Conservation (phyloP, 2,329 filamentous ascomycete genomes). For the Ambrosiella xylebori region DNA sequence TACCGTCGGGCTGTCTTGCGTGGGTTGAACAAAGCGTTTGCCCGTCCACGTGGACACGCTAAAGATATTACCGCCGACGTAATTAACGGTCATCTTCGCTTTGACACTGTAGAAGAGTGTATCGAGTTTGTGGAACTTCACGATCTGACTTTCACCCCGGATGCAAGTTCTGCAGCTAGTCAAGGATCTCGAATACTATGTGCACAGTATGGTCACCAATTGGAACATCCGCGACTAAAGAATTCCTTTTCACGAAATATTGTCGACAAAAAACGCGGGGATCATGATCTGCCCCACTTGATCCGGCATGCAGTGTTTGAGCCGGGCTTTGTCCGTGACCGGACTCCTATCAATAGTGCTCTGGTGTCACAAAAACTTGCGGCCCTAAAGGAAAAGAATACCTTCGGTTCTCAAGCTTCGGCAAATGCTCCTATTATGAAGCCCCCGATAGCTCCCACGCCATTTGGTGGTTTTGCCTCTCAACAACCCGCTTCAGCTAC, state of each 20-base stretch:
- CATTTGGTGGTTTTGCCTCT: background rate
- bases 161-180: conserved; percentile 21
- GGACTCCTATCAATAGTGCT: background rate
- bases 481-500: background rate
- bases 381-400: background rate
- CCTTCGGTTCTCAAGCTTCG: background rate
- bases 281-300: conserved; percentile 32
- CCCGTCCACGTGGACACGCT: conserved; percentile 37
- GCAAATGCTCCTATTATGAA: background rate
- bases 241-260: conserved; percentile 39
- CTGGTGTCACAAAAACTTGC: background rate
- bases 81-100: conserved; percentile 42
- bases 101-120: conserved; percentile 51
- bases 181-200: conserved; percentile 16
- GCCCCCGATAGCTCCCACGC: background rate
- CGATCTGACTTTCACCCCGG: conserved; percentile 31
- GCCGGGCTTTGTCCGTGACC: conserved; percentile 15
- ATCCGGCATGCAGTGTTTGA: conserved; percentile 39
- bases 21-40: conserved; percentile 36
- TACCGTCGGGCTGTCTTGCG: conserved; percentile 41
- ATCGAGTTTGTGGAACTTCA: conserved; percentile 45
- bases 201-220: conserved; percentile 23
- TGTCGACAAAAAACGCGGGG: conserved; percentile 43
- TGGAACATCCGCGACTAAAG: conserved; percentile 32
- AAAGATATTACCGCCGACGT: conserved; percentile 41